A percentile compares a stretch with the other conserved stretches of the same genome.
phyloP scores from a whole-genome alignment of 352 stramenopile genomes.

The Blastocystis sp. region DNA sequence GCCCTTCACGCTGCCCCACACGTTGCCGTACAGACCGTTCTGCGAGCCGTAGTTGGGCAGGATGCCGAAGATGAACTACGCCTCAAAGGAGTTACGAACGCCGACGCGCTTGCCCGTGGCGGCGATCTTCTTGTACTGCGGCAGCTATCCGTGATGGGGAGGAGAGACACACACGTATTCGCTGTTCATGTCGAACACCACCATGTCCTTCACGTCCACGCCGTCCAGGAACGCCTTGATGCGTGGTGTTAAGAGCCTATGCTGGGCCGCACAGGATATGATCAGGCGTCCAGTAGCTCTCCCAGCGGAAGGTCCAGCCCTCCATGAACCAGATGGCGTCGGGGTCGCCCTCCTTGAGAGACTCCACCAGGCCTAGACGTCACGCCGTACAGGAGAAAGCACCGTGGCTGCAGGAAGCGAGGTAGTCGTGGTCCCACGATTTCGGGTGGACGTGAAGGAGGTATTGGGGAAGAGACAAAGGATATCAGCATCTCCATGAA shows the following conservation, averaged over 20 bases:
- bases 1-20: conserved; percentile 75
- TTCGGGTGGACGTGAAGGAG: conserved; percentile 49
- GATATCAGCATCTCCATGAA: conserved; percentile 72
- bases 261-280: conserved; percentile 72
- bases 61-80: conserved; percentile 81
- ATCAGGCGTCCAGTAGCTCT: conserved; percentile 78
- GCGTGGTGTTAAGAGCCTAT: background rate
- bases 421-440: conserved; percentile 50
- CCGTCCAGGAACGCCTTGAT: conserved; percentile 71
- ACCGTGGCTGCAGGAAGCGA: conserved; percentile 42
- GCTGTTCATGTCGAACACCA: conserved; percentile 81
- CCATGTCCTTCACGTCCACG: conserved; percentile 76
- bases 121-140: conserved; percentile 73
- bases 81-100: conserved; percentile 78
- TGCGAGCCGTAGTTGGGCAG: conserved; percentile 81
- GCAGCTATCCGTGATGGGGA: background rate
- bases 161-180: conserved; percentile 46
- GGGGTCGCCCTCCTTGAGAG: conserved; percentile 75
- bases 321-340: conserved; percentile 82
- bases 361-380: conserved; percentile 2
- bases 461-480: background rate
- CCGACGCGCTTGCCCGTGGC: conserved; percentile 76
- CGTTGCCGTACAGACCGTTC: conserved; percentile 78
- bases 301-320: conserved; percentile 78
- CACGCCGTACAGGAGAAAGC: background rate